Evolutionary conservation across 139 green algal species (phyloP).

Genomic region (Chlamydomonas asymmetrica): DNA sequence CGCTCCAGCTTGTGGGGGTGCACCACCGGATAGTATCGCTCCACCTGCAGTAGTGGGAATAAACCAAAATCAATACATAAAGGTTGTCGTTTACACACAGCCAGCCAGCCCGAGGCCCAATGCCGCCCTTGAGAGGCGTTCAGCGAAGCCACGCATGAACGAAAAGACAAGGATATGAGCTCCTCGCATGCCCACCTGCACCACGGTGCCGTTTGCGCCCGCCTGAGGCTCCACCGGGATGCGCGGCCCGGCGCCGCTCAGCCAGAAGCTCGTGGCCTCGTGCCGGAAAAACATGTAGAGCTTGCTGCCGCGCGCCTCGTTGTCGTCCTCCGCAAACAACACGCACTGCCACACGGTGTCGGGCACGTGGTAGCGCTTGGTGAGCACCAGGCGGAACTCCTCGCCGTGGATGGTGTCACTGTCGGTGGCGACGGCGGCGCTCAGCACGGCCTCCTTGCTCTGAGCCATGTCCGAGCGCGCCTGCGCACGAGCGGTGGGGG

Average conservation of each 20-base stretch:
- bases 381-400: conserved; percentile 25
- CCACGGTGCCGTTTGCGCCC: conserved; percentile 12
- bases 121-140: no score
- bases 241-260: conserved; percentile 11
- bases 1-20: conserved; percentile 33
- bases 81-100: no score
- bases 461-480: no score
- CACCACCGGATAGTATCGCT: conserved; percentile 18
- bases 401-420: conserved; percentile 18
- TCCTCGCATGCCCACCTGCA: no score
- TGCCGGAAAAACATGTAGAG: conserved; percentile 25
- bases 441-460: no score
- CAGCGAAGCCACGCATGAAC: no score
- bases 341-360: conserved; percentile 25
- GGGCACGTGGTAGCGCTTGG: conserved; percentile 19
- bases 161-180: no score
- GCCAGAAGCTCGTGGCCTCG: conserved; percentile 11
- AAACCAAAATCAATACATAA: no score
- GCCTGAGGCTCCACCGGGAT: conserved; percentile 14
- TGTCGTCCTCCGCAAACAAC: conserved; percentile 23
- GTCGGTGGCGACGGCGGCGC: not conserved
- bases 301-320: conserved; percentile 10
- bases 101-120: no score
- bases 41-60: conserved; percentile 16
- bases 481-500: no score